Evolutionary conservation across 495 filamentous ascomycete genomes (phyloP), one percentile per base, ranked within the genome.

Genomic region (Immersiella caudata): DNA sequence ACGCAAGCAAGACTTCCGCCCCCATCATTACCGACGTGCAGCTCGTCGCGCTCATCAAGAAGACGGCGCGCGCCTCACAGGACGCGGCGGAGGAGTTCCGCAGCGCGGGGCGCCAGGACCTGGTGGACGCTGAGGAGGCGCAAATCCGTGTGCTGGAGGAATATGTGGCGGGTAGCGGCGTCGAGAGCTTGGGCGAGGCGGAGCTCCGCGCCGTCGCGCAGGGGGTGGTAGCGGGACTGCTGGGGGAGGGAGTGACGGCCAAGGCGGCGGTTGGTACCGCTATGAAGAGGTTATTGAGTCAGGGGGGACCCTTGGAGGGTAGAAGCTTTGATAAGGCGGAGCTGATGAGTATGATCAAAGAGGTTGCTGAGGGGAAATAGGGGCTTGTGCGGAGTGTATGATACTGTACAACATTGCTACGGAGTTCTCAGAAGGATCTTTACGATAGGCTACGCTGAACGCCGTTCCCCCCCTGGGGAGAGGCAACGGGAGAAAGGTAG

Each of bases 11-110:
- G 71, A 86, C 85, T 0, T 50, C 75, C n/a, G 71, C 70, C 25
- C 86, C 87, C 14, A 80, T 87, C 60, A 78, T 73, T 56, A 87
- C 84, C 26, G 86, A 89, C 75, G 74, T 79, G 61, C 83, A 86
- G 64, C 79, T 89, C 49, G 82, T 88, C 8, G 69, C 78, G 18
- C 79, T 88, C 29, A 79, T 89, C 36, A 79, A 78, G 54, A 83
- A 82, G 70, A 76, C 79, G 40, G 73, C 71, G 8, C 71, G 71
- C 8, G 76, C 78, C 16, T 76, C 74, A 6, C 62, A 74, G 26
- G 81, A 82, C 20, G 81, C 86, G 0, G 68, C 73, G 12, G 78
- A 70, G 54, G 85, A 87, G 67, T 85, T 85, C 65, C 72, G 71
- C 5, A 67, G 65, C 0, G 86, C 83, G 0, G 83, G 80, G 0